Evolutionary conservation across 352 stramenopile genomes (phyloP), one percentile per base, ranked within the genome.

Genomic region (Phytophthora constricta): DNA sequence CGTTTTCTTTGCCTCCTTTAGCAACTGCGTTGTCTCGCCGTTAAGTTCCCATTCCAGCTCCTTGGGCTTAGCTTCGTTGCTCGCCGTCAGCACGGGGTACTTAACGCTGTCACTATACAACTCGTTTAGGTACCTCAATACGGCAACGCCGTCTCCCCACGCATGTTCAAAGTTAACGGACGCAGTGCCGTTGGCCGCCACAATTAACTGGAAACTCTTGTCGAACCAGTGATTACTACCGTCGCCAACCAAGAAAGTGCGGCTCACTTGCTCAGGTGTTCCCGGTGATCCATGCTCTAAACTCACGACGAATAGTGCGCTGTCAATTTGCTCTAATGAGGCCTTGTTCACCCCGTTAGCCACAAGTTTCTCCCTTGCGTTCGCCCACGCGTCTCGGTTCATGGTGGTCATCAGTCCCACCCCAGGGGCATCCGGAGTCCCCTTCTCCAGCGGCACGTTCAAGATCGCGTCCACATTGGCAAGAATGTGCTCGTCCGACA

Each of bases 161-260:
- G 90, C 88, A 65, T 97, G 91, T 58, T 97, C 91, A 72, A 97
- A 97, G 75, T 95, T 96, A 45, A 97, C 87, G 2, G 84, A 92
- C 16, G 86, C 83, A 22, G 80, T 80, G 46, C 90, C 91, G 60
- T 96, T 96, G 11, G 74, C 75, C 10, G 86, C 82, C 7, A 97
- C 70, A 47, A 97, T 92, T 4, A 97, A 62, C 68, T 97, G 91
- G 58, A 97, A 95, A 66, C 87, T 96, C 86, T 97, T 97, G 72
- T 97, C 91, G 49, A 96, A 97, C 90, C 91, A 97, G 65, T 93
- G 89, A 76, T 97, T 97, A 20, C 77, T 77, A 48, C 85, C 89
- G 43, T 96, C 83, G 52, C 91, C 91, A 37, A 87, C 55, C 9
- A 97, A 76, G 69, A 97, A 97, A 51, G 78, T 90, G 48, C 84